These are phyloP conservation scores for Russula brevipes DNA, from an alignment of 768 basidiomycete genomes.

Conservation along the genomic window DNA sequence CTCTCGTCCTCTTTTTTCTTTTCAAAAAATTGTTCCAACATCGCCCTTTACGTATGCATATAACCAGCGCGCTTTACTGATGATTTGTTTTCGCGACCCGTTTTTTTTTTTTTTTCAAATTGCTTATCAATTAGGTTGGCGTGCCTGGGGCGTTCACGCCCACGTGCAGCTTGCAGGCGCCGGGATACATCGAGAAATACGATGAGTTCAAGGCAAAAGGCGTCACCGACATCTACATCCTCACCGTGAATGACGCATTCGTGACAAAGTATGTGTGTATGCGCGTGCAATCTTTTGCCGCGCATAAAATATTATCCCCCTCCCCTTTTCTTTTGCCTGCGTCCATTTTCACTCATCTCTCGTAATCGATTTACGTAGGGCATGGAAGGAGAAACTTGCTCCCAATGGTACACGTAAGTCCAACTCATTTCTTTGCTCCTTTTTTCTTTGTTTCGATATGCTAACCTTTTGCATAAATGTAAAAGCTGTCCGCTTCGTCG, in stretches of 20 bases:
- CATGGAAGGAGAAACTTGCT: conserved; percentile 61
- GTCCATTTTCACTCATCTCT: neutral
- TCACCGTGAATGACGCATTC: conserved; percentile 77
- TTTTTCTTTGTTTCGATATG: neutral
- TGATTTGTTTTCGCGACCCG: neutral
- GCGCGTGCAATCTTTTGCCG: neutral
- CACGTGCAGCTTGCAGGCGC: conserved; percentile 22
- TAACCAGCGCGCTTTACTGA: neutral
- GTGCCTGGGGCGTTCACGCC: conserved; percentile 26
- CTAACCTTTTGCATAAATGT: neutral
- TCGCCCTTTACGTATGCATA: too few species aligned
- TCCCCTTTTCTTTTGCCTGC: neutral
- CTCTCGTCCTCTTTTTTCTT: neutral
- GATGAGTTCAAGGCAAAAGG: conserved; percentile 75
- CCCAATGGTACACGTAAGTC: conserved; percentile 47
- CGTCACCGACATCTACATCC: conserved; percentile 61
- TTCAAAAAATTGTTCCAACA: too few species aligned
- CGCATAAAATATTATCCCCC: neutral
- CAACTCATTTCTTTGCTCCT: neutral
- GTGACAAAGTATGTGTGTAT: conserved; percentile 37
- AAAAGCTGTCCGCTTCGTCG: conserved; percentile 39
- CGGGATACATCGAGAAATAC: conserved; percentile 54
- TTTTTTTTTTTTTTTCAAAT: neutral
- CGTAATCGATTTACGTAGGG: conserved; percentile 30
- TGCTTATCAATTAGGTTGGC: conserved; percentile 14